Percentiles rank a stretch among this genome's conserved stretches.
phyloP scores from a whole-genome alignment of 495 filamentous ascomycete genomes.

The Xylona heveae region DNA sequence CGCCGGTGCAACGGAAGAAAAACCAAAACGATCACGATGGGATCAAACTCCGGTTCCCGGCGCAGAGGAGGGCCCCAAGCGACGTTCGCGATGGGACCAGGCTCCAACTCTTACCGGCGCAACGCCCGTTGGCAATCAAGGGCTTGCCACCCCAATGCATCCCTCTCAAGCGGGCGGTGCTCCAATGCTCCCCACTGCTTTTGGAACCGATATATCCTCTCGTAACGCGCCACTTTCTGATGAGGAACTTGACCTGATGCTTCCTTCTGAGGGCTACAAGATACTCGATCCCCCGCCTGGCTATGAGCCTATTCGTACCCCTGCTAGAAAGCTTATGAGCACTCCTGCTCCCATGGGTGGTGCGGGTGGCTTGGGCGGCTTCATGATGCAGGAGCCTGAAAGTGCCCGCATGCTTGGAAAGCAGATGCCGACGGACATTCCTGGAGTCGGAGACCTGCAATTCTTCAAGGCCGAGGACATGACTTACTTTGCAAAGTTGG shows the following conservation, averaged over 20 bases:
- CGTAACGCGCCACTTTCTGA: conserved; percentile 69
- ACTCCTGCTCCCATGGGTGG: conserved; percentile 46
- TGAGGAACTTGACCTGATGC: conserved; percentile 81
- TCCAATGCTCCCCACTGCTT: conserved; percentile 32
- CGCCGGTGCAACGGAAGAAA: conserved; percentile 27
- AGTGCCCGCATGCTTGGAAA: conserved; percentile 63
- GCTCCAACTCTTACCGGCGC: conserved; percentile 51
- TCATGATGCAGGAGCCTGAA: conserved; percentile 96
- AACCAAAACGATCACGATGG: conserved; percentile 71
- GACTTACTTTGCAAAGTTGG: conserved; percentile 96
- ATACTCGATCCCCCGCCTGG: conserved; percentile 83
- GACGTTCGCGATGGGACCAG: conserved; percentile 76
- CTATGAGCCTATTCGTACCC: conserved; percentile 65
- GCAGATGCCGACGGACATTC: conserved; percentile 88
- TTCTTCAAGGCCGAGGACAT: conserved; percentile 99
- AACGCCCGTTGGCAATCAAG: conserved; percentile 63
- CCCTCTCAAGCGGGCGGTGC: conserved; percentile 41
- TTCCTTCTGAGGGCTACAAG: conserved; percentile 83
- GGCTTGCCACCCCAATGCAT: conserved; percentile 71
- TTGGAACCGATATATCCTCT: conserved; percentile 63
- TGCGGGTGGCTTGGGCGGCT: conserved; percentile 49
- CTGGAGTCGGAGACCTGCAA: conserved; percentile 89
- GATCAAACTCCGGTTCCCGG: conserved; percentile 57
- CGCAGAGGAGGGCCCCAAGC: conserved; percentile 35
- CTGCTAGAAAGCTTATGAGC: conserved; percentile 56